Evolutionary conservation across 179 eudicot species (phyloP), one percentile per base, ranked within the genome.

Genomic region (Drosera spatulata): DNA sequence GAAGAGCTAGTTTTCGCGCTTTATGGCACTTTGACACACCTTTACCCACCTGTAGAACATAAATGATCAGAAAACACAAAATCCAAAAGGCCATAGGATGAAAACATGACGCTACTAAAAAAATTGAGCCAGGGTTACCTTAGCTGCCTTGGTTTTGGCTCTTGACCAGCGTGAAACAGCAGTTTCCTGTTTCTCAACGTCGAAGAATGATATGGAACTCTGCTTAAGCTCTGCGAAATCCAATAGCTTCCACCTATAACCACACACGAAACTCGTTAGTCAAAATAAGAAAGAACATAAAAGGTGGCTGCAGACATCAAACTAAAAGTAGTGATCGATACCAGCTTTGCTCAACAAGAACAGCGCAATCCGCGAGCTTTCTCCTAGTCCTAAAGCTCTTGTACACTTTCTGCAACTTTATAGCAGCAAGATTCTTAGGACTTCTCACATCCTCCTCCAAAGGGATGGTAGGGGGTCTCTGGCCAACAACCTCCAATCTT

Each of bases 321-420:
- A 41, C 10, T 4, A 40, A 13, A 2, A 41, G 8, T 7, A 12
- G 13, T 6, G 4, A 40, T 6, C 44, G 76, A 54, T 45, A 87
- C 98, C 98, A 88, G 80, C 89, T 88, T 70, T 88, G 98, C 76
- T 91, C 98, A 58, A 84, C 84, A 50, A 93, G 79, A 60, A 93
- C 95, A 37, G 99, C 99, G 75, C 98, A 88, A 75, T 88, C 98
- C 7, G 98, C 98, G 15, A 91, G 82, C 85, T 88, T 91, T 76
- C 98, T 68, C 63, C 98, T 70, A 6, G 98, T 91, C 46, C 96
- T 78, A 45, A 88, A 91, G 78, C 98, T 91, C 61, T 91, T 91
- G 67, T 91, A 91, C 7, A 88, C 98, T 71, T 91, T 88, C 82
- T 91, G 98, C 73, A 91, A 68, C 83, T 84, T 91, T 3, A 84